These are phyloP conservation scores for Theileria sp. DNA, from an alignment of 169 alveolate genomes.

Conservation along the genomic window DNA sequence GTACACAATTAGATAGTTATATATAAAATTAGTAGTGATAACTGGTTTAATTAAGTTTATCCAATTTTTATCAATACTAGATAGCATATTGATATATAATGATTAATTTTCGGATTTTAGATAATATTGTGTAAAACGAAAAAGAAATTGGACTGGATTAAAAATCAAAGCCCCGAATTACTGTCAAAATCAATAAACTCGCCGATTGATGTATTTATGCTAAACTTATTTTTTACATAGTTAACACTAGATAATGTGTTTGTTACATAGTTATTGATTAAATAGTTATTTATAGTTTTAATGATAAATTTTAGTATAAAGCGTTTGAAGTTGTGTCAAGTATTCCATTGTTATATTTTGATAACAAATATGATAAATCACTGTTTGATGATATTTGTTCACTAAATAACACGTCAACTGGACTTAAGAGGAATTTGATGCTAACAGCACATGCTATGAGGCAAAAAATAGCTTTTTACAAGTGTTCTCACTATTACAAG, in stretches of 20 bases:
- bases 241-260: too few relatives aligned
- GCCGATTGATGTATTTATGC: constrained; percentile 45
- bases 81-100: background rate
- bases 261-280: too few relatives aligned
- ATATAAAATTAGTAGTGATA: background rate
- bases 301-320: background rate
- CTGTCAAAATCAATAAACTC: constrained; percentile 56
- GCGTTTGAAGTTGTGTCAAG: constrained; percentile 52
- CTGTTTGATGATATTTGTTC: constrained; percentile 39
- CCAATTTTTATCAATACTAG: background rate
- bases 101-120: background rate
- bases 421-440: constrained; percentile 3
- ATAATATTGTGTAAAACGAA: constrained; percentile 51
- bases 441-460: constrained; percentile 45
- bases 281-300: background rate
- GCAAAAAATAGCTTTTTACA: constrained; percentile 53
- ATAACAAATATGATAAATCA: constrained; percentile 14
- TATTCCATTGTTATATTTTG: constrained; percentile 29
- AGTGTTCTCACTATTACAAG: constrained; percentile 37
- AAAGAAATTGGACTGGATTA: constrained; percentile 53
- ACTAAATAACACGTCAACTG: too few relatives aligned
- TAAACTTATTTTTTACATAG: background rate
- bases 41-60: too few relatives aligned
- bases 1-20: too few relatives aligned
- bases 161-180: constrained; percentile 14